These are phyloP conservation scores for Crithidia sp. DNA, from an alignment of 208 protist genomes.

Conservation along the genomic window DNA sequence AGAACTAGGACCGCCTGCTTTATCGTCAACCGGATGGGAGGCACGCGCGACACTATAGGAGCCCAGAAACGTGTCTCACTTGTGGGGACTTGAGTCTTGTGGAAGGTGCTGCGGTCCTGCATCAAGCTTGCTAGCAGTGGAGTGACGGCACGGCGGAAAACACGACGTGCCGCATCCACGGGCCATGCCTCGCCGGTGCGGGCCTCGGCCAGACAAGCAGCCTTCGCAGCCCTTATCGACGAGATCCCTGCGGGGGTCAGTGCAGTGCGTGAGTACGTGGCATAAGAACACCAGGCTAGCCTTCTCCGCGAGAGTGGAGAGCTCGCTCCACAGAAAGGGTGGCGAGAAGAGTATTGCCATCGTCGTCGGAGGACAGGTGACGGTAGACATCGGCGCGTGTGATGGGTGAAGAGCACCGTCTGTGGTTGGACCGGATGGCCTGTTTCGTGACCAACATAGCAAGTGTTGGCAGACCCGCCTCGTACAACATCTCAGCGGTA, in stretches of 20 bases:
- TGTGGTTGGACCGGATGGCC: neutral
- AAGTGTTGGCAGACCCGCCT: neutral
- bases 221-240: neutral
- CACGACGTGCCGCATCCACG: neutral
- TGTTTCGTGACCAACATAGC: neutral
- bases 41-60: neutral
- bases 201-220: neutral
- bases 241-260: neutral
- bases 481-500: neutral
- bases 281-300: neutral
- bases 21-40: neutral
- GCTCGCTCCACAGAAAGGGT: neutral
- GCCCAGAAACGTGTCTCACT: neutral
- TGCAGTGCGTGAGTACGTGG: neutral
- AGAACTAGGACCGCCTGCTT: neutral
- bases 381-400: neutral
- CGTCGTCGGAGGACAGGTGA: neutral
- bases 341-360: neutral
- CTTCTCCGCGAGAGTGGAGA: neutral
- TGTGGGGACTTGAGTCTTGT: neutral
- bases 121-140: neutral
- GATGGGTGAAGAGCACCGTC: neutral
- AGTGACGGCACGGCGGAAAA: neutral
- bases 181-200: neutral
- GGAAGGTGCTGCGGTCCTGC: neutral